Base-by-base conservation (phyloP, 2,329 filamentous ascomycete genomes). In the Cordyceps pruinosa region DNA sequence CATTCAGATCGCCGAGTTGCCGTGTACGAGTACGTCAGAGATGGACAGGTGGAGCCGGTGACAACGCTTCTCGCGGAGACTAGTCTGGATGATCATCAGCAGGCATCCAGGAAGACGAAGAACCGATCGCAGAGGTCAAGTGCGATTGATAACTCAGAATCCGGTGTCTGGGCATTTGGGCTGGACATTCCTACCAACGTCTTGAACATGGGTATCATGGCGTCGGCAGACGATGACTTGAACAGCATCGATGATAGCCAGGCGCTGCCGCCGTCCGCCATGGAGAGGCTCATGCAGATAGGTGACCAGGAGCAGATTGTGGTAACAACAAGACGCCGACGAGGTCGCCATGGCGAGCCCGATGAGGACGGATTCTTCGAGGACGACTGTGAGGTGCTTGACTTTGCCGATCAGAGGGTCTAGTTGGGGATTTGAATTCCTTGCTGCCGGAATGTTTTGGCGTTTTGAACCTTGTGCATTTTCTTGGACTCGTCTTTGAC, bases 301-400 rank as follows among this genome's bases (percentile, higher is more conserved):
- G 74, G 83, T 60, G 81, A 87, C 60, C 80, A 86, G 51, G 87
- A 90, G 72, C 85, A 92, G 70, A 87, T 94, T 59, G 87, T 95
- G 44, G 86, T 93, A 19, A 95, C 89, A 17, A 93, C 90, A 2
- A 80, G 90, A 60, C 83, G 89, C 59, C 83, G 80, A 41, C 75
- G 77, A 39, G 77, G 76, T 51, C 76, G 80, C 53, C 69, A 73
- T 37, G 70, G 73, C 17, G 75, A 76, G 30, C 68, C 71, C 39
- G 85, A 85, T 45, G 87, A 89, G 58, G 85, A 87, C 56, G 88
- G 87, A 2, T 95, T 96, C 71, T 96, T 96, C 66, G 91, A 96
- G 72, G 90, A 96, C 68, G 91, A 95, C 68, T 94, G 89, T 64
- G 90, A 96, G 69, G 88, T 96, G 58, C 80, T 96, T 61, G 90